These are phyloP conservation scores for Emergomyces orientalis DNA, from an alignment of 2,329 filamentous ascomycete species.

Conservation along the genomic window DNA sequence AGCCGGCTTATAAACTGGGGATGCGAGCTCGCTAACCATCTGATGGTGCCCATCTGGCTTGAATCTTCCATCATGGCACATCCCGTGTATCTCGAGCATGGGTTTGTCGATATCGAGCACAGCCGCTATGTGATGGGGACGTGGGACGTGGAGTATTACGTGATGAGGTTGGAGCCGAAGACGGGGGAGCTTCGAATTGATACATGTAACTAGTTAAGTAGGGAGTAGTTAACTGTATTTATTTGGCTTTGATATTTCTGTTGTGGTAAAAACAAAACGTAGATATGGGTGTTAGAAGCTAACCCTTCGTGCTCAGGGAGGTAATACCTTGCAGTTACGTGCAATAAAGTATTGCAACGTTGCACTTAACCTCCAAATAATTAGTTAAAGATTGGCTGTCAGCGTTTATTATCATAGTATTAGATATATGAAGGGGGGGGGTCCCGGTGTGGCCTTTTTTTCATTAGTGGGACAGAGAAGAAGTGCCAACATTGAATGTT, in stretches of 20 bases:
- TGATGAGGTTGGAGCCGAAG: slow-evolving; percentile 11
- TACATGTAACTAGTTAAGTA: not conserved
- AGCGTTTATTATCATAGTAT: too few species aligned
- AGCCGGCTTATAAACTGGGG: slow-evolving; percentile 16
- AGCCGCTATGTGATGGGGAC: slow-evolving; percentile 9
- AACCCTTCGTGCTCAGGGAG: too few species aligned
- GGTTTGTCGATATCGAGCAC: slow-evolving; percentile 10
- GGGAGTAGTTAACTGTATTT: not conserved
- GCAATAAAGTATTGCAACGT: not conserved
- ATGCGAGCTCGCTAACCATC: slow-evolving; percentile 11
- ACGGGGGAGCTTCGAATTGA: not conserved
- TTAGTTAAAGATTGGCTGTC: too few species aligned
- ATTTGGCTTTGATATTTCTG: not conserved
- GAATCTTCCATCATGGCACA: slow-evolving; percentile 11
- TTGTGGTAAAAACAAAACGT: not conserved
- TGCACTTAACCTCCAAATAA: too few species aligned
- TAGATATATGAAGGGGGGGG: too few species aligned
- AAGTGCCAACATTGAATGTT: too few species aligned
- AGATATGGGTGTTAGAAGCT: not conserved
- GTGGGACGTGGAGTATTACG: slow-evolving; percentile 14
- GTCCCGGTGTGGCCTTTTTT: too few species aligned
- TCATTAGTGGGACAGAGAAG: too few species aligned
- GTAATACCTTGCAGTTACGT: too few species aligned
- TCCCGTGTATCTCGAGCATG: slow-evolving; percentile 10
- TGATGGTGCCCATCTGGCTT: slow-evolving; percentile 16